These are phyloP conservation scores for Cladosporium sp. DNA, from an alignment of 2,329 filamentous ascomycete species.

Conservation along the genomic window DNA sequence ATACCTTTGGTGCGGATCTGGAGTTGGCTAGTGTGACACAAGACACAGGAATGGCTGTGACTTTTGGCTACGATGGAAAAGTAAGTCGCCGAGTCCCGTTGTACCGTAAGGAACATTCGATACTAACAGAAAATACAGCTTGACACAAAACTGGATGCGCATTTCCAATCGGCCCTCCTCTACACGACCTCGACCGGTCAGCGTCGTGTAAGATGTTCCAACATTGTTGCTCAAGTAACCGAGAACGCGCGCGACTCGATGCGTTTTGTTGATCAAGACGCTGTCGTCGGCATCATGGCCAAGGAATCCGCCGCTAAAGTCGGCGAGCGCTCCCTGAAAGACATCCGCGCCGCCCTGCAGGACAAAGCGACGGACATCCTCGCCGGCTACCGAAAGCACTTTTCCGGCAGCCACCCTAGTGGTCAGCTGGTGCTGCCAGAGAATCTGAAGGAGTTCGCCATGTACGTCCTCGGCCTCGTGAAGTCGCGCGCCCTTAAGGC, in stretches of 20 bases:
- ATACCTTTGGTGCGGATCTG: conserved; percentile 89
- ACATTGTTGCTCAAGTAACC: conserved; percentile 86
- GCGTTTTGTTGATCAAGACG: conserved; percentile 94
- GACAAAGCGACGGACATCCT: conserved; percentile 93
- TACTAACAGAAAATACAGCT: conserved; percentile 38
- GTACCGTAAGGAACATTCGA: not conserved
- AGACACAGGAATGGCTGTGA: conserved; percentile 86
- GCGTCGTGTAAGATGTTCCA: conserved; percentile 84
- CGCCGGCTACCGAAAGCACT: conserved; percentile 86
- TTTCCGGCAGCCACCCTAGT: conserved; percentile 77
- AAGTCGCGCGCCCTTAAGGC: conserved; percentile 92
- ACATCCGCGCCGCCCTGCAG: conserved; percentile 73
- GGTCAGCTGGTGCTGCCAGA: conserved; percentile 93
- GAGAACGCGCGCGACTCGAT: conserved; percentile 76
- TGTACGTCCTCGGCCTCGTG: conserved; percentile 86
- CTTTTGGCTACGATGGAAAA: conserved; percentile 93
- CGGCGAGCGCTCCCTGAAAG: conserved; percentile 65
- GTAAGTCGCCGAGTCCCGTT: conserved; percentile 14
- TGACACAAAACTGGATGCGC: conserved; percentile 91
- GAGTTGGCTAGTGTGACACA: conserved; percentile 89
- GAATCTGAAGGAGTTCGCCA: conserved; percentile 89
- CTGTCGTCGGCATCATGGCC: conserved; percentile 78
- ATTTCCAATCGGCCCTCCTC: conserved; percentile 91
- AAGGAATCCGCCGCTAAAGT: conserved; percentile 92
- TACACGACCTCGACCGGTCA: conserved; percentile 90